Conservation (phyloP, 495 filamentous ascomycete species). For the Trichoderma erinaceum region DNA sequence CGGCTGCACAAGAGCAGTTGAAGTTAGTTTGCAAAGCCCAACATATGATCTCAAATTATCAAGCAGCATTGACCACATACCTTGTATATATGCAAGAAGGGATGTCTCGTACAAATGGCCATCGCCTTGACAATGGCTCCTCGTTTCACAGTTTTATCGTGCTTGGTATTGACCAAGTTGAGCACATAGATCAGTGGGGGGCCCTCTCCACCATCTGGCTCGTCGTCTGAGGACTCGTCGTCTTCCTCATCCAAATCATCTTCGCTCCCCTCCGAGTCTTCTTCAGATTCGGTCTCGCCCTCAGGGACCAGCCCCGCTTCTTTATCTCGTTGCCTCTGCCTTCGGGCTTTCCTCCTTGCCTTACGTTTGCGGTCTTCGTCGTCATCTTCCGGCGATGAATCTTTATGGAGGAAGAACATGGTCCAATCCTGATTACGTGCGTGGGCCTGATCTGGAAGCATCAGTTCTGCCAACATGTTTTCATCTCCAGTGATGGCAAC, state of each 20-base stretch:
- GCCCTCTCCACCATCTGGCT: constrained; percentile 62
- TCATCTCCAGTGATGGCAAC: constrained; percentile 94
- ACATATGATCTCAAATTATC: not conserved
- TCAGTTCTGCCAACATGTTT: constrained; percentile 93
- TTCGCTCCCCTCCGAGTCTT: constrained; percentile 33
- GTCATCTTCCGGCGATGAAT: constrained; percentile 72
- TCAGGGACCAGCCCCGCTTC: constrained; percentile 51
- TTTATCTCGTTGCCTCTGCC: constrained; percentile 38
- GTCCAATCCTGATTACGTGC: constrained; percentile 97
- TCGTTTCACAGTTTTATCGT: constrained; percentile 84
- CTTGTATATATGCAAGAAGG: constrained; percentile 99
- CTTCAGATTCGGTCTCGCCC: constrained; percentile 40
- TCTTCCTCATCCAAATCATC: constrained; percentile 46
- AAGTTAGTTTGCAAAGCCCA: not conserved
- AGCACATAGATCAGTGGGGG: constrained; percentile 96
- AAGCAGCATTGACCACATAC: constrained; percentile 36
- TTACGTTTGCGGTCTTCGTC: constrained; percentile 50
- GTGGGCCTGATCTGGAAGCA: constrained; percentile 97
- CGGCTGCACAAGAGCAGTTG: constrained; percentile 47
- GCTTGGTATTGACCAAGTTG: constrained; percentile 96
- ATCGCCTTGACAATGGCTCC: constrained; percentile 96
- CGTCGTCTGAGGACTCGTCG: constrained; percentile 47
- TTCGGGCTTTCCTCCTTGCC: constrained; percentile 44
- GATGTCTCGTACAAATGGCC: constrained; percentile 98
- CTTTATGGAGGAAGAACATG: constrained; percentile 97